Conservation (phyloP, 768 basidiomycete species). For the Podaxis sp. region DNA sequence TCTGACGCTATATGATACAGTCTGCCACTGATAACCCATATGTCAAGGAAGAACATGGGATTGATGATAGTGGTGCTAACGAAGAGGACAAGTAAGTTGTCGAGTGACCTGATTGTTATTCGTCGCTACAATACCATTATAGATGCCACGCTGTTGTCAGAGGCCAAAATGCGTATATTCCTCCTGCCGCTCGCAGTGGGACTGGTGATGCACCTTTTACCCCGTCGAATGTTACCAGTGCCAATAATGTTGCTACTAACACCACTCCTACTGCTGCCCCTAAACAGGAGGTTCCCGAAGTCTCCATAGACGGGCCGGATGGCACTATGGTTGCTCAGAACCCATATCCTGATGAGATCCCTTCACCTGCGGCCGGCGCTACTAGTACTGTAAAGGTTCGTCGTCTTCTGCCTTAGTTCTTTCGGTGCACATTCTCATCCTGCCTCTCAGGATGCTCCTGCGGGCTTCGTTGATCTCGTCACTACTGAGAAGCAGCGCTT, state of each 20-base stretch:
- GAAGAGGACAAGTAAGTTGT: conserved; percentile 92
- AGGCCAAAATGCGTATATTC: conserved; percentile 87
- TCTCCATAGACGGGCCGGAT: conserved; percentile 79
- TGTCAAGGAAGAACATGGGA: conserved; percentile 83
- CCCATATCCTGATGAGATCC: conserved; percentile 50
- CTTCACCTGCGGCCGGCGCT: conserved; percentile 60
- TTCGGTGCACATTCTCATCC: conserved; percentile 5
- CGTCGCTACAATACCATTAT: conserved; percentile 23
- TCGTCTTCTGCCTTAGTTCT: conserved; percentile 9
- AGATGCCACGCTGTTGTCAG: conserved; percentile 95
- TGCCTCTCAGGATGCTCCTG: conserved; percentile 41
- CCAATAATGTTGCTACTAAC: too few relatives aligned
- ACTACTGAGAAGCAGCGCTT: conserved; percentile 87
- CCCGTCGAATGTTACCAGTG: conserved; percentile 17
- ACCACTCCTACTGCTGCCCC: conserved; percentile 23
- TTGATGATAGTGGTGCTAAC: conserved; percentile 75
- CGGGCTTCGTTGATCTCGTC: conserved; percentile 91
- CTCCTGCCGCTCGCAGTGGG: conserved; percentile 79
- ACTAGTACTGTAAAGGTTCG: conserved; percentile 48
- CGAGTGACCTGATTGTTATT: conserved; percentile 14
- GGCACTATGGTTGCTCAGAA: conserved; percentile 49
- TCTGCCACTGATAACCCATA: conserved; percentile 72
- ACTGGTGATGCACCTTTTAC: conserved; percentile 28
- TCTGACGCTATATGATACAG: conserved; percentile 34
- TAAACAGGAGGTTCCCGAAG: conserved; percentile 62